Evolutionary conservation across 1,139 yeast species (phyloP), one percentile per base, ranked within the genome.

Genomic region (Scheffersomyces cryptocercus): DNA sequence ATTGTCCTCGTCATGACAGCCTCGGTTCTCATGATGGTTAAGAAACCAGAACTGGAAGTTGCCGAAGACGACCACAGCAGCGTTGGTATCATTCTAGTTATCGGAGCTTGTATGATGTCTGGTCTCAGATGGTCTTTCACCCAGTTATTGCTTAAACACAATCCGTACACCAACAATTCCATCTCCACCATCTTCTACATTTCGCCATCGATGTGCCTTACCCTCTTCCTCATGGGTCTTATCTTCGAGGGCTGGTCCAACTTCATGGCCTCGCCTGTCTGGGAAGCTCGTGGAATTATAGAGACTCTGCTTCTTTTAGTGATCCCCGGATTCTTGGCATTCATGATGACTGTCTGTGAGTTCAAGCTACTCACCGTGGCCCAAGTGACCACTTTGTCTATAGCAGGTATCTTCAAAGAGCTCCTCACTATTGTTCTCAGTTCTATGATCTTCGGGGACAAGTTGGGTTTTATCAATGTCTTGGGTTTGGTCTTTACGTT

Each of bases 51-150:
- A 51, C 36, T 45, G 31, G 11, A 39, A 29, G 16, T 10, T 3
- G 45, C 43, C 24, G 52, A 51, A 12, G 56, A 49, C 12, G 61
- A 55, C 15, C 41, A 52, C 44, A 58, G 52, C 33, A 51, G 77
- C 2, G 46, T 80, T 15, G 98, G 97, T 3, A 81, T 89, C 34
- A 47, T 82, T 8, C 68, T 90, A 38, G 97, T 91, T 1, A 65
- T 93, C 28, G 65, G 81, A 2, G 93, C 97, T 4, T 82, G 96
- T 4, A 76, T 86, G 61, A 77, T 89, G 67, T 85, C 95, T 16
- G 99, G 99, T 1, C 69, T 93, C 42, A 77, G 99, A 52, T 93
- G 99, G 99, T 91, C 96, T 1, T 79, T 90, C 52, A 90, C 98
- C 3, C 98, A 93, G 61, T 64, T 93, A 28, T 73, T 91, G 13